A percentile compares a stretch with the other conserved stretches of the same genome.
These are phyloP conservation scores for Micromonas commoda DNA, from an alignment of 139 green algal genomes.

Conservation along the genomic window DNA sequence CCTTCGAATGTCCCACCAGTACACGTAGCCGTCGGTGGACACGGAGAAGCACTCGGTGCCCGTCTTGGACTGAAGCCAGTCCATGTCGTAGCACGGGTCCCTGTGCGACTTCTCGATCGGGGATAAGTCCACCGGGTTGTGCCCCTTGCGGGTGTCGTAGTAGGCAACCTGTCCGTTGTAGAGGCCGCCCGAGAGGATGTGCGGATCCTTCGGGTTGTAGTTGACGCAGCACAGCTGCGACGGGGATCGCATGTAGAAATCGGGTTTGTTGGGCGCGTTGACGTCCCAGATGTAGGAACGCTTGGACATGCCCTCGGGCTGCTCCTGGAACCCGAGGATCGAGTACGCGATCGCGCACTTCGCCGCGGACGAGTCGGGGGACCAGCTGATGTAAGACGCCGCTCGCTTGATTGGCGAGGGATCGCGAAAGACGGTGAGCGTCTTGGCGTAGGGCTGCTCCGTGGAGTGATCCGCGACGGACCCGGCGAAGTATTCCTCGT, in stretches of 20 bases:
- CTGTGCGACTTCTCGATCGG: conserved; percentile 56
- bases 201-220: conserved; percentile 76
- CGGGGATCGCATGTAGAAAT: conserved; percentile 60
- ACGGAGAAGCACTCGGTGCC: conserved; percentile 77
- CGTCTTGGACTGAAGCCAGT: conserved; percentile 89
- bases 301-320: conserved; percentile 57
- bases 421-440: conserved; percentile 76
- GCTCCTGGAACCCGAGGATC: conserved; percentile 77
- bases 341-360: conserved; percentile 70
- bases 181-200: conserved; percentile 69
- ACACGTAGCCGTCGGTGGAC: conserved; percentile 65
- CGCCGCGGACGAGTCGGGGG: conserved; percentile 61
- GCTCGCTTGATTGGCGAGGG: conserved; percentile 53
- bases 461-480: conserved; percentile 48
- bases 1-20: conserved; percentile 67
- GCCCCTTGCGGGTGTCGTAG: conserved; percentile 79
- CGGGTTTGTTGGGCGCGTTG: conserved; percentile 73
- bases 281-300: conserved; percentile 84
- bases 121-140: conserved; percentile 55
- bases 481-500: conserved; percentile 83
- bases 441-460: conserved; percentile 63
- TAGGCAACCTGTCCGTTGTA: conserved; percentile 84
- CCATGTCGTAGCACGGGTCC: conserved; percentile 77
- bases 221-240: conserved; percentile 70
- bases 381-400: conserved; percentile 36